These are phyloP conservation scores for Gaultheria prostrata DNA, from an alignment of 148 eudicot species.

Conservation along the genomic window DNA sequence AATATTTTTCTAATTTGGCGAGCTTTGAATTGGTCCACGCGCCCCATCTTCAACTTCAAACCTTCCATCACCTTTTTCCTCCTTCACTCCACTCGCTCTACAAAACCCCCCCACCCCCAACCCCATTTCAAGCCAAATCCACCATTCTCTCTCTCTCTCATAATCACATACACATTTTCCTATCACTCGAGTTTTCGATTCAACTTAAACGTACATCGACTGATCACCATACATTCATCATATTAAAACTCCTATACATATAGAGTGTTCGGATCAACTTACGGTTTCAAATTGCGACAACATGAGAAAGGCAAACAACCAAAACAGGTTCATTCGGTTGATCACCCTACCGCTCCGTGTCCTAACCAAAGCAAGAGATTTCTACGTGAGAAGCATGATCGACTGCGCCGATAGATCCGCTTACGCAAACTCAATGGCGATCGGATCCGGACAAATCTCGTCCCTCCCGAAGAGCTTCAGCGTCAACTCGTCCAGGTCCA, in stretches of 20 bases:
- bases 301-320: conserved; percentile 29
- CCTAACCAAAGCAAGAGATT: conserved; percentile 51
- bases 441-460: background rate
- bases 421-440: conserved; percentile 9
- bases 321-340: conserved; percentile 40
- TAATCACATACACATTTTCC: no score
- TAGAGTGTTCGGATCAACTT: no score
- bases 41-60: background rate
- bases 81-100: background rate
- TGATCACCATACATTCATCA: no score
- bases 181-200: no score
- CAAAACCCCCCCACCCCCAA: background rate
- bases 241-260: no score
- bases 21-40: conserved; percentile 10
- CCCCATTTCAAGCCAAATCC: background rate
- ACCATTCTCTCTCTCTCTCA: background rate
- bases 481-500: conserved; percentile 25
- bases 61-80: background rate
- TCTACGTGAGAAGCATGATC: conserved; percentile 53
- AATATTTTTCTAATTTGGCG: background rate
- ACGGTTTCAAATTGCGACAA: background rate
- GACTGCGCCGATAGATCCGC: conserved; percentile 20
- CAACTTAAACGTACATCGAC: no score
- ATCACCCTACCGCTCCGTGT: conserved; percentile 42
- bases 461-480: conserved; percentile 60